A percentile compares a stretch with the other conserved stretches of the same genome.
Evolutionary conservation across 1,284 basidiomycete genomes (phyloP).

Genomic region (Melampsora larici-populina): DNA sequence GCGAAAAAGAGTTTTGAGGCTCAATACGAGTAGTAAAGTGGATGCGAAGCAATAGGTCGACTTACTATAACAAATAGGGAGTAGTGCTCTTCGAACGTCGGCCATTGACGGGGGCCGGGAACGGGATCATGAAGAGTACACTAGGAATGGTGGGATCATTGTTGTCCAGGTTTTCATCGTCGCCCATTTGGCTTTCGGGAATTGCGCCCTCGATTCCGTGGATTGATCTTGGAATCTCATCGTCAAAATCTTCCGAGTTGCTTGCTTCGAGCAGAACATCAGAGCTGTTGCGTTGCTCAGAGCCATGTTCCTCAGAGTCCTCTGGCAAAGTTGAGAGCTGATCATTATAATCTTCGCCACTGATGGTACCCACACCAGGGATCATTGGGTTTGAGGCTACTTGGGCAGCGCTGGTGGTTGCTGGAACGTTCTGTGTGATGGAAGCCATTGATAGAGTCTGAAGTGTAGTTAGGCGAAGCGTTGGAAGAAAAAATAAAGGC

Average conservation of each 20-base stretch:
- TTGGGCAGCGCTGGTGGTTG: background rate
- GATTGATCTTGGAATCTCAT: background rate
- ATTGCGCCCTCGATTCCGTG: background rate
- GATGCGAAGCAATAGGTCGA: background rate
- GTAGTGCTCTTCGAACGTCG: constrained; percentile 25
- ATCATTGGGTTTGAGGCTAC: background rate
- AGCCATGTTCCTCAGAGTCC: background rate
- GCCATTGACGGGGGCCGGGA: constrained; percentile 29
- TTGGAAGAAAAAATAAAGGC: too few relatives aligned
- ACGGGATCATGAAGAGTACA: constrained; percentile 27
- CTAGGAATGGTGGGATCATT: background rate
- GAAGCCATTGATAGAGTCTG: too few relatives aligned
- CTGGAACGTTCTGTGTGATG: too few relatives aligned
- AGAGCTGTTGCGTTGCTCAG: background rate
- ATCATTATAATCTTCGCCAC: background rate
- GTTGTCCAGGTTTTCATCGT: background rate
- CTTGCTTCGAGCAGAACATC: background rate
- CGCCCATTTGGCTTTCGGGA: background rate
- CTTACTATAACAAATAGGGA: constrained; percentile 40
- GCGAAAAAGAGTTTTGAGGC: background rate
- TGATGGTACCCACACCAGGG: background rate
- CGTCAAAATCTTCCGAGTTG: background rate
- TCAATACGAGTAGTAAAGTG: background rate
- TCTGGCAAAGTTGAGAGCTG: background rate
- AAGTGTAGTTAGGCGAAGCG: too few relatives aligned